Evolutionary conservation across 139 green algal species (phyloP), one percentile per base, ranked within the genome.

Genomic region (Microglena sp.): DNA sequence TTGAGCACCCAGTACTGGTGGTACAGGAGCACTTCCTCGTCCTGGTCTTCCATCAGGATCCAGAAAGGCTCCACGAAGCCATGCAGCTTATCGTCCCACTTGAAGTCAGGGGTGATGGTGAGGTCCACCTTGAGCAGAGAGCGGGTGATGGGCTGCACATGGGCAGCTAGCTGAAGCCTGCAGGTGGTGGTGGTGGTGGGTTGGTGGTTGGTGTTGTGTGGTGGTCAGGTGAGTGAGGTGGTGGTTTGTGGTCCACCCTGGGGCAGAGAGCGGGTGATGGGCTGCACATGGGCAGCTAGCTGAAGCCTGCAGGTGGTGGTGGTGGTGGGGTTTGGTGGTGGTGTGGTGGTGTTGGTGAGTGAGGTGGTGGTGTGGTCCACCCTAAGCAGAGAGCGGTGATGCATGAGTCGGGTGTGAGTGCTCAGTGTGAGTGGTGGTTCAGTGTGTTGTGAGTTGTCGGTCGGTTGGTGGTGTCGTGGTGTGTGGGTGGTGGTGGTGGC

Each of bases 21-120:
- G 83, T 99, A 90, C 73, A 99, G 82, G 43, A 98, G 77, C 55
- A 69, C 70, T 78, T 98, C 92, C 8, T 74, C 77, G 70, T 94
- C 86, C 69, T 79, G 73, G 60, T 98, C 93, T 75, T 98, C 92
- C 66, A 98, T 90, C 2, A 97, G 59, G 66, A 99, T 87, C 87
- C 90, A 95, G 77, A 97, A 98, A 0, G 90, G 85, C 84, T 98
- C 89, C 56, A 91, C 89, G 28, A 75, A 85, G 33, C 90, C 89
- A 74, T 98, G 93, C 32, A 97, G 50, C 75, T 86, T 78, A 34
- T 90, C 77, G 61, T 84, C 66, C 67, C 68, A 70, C n/a, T 88
- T 78, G 73, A 99, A 99, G 80, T 99, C 93, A 2, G 93, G 90
- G 7, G 93, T 97, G 76, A 99, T 86, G 43, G 85, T 96, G 54